phyloP scores from a whole-genome alignment of 2,329 filamentous ascomycete genomes.

The Penicillium sclerotigenum region DNA sequence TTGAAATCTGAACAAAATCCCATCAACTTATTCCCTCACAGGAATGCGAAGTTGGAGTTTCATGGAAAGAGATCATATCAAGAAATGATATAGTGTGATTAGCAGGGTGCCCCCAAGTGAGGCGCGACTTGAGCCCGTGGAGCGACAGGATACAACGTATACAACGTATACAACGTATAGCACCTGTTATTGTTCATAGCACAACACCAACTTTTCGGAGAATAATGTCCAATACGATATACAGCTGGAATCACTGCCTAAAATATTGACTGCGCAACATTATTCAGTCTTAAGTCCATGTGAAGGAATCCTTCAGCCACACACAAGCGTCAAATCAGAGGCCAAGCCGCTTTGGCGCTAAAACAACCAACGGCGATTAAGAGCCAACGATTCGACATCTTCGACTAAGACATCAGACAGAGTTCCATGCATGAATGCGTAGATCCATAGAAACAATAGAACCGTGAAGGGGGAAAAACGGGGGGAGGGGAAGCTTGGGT shows the following conservation, averaged over 20 bases:
- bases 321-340: constrained; percentile 13
- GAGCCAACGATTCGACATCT: constrained; percentile 12
- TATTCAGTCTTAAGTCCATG: neutral
- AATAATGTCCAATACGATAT: neutral
- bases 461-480: neutral
- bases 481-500: neutral
- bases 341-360: constrained; percentile 1
- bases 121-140: neutral
- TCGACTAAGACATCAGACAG: neutral
- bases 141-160: neutral
- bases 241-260: neutral
- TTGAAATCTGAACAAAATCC: neutral
- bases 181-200: neutral
- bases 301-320: neutral
- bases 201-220: neutral
- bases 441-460: neutral
- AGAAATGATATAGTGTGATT: neutral
- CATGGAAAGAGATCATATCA: neutral
- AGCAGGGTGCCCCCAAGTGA: neutral
- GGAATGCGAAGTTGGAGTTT: neutral
- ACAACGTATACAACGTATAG: neutral
- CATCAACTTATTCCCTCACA: neutral
- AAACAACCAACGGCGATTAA: constrained; percentile 4
- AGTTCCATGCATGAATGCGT: neutral
- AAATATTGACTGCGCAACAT: constrained; percentile 1